Base-by-base conservation (phyloP, 83 land plant genomes). In the Picea abies region DNA sequence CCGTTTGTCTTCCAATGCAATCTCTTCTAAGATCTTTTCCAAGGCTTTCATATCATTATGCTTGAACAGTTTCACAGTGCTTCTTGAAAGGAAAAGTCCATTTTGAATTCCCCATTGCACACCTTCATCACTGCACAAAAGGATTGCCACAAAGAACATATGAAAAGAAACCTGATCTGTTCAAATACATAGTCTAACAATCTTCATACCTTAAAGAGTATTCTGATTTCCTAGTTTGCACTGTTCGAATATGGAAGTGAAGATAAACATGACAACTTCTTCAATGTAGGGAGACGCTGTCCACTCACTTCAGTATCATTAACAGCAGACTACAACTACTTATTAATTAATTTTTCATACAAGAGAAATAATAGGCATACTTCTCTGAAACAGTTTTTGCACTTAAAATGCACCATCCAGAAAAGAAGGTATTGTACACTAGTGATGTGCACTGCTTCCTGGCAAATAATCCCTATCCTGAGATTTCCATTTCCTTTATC, bases 51-150 rank as follows among this genome's bases (percentile, higher is more conserved):
- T 96, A 80, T 97, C 96, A 90, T 97, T 97, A 87, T 97, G 99
- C 86, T 94, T 96, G 82, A 97, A 97, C 77, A 85, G 91, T 75
- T 90, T 88, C 63, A 97, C 83, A 60, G 96, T 94, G 81, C 99
- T 97, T 84, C 99, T 86, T 37, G 99, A 97, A 22, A 97, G 93
- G 60, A 86, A 88, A 67, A 97, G 92, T 10, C 98, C 98, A 89
- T 94, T 97, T 86, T 97, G 99, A 77, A 97, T 91, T 76, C 92
- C 96, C 99, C 98, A 97, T 61, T 92, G 94, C 22, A 96, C 98
- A 82, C 97, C 98, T 86, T 97, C 99, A 86, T 97, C 99, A 60
- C 99, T 97, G 90, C 60, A 85, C 76, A 17, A 82, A 82, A 78
- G 23, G 75, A 19, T 52, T 52, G 58, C 14, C 23, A 82, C 23